Evolutionary conservation across 2,329 filamentous ascomycete species (phyloP).

Genomic region (Botrytis deweyae): DNA sequence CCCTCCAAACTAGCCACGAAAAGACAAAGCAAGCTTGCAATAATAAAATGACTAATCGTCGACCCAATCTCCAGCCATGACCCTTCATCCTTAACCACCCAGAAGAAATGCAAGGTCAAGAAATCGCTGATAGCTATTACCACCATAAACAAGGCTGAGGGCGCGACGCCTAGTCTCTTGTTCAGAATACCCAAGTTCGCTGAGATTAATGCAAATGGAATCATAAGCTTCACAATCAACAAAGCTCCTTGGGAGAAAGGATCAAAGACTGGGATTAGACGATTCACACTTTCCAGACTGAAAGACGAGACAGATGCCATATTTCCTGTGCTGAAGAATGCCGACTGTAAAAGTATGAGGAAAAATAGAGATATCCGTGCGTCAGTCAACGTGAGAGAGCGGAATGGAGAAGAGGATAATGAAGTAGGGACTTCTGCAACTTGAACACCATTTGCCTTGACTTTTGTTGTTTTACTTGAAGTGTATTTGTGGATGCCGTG

Average conservation of each 20-base stretch:
- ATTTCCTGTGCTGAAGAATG: conserved; percentile 96
- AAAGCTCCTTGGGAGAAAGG: conserved; percentile 89
- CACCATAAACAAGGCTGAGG: conserved; percentile 88
- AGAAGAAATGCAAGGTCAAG: conserved; percentile 94
- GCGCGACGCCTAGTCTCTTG: conserved; percentile 76
- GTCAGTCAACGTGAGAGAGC: conserved; percentile 77
- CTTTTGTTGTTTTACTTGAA: conserved; percentile 27
- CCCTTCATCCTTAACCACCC: conserved; percentile 93
- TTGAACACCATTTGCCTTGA: conserved; percentile 27
- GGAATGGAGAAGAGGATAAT: conserved; percentile 41
- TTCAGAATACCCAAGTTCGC: conserved; percentile 95
- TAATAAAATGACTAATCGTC: conserved; percentile 92
- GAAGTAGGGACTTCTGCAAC: conserved; percentile 29
- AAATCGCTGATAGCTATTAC: conserved; percentile 91
- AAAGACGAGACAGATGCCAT: conserved; percentile 92
- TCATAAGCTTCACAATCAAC: conserved; percentile 83
- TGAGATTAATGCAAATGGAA: conserved; percentile 89
- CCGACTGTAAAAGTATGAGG: conserved; percentile 89
- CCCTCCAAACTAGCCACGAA: conserved; percentile 89
- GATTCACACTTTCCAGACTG: conserved; percentile 83
- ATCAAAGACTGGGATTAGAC: conserved; percentile 88
- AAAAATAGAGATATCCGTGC: conserved; percentile 90
- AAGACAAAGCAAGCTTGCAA: conserved; percentile 83
- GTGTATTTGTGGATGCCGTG: conserved; percentile 64
- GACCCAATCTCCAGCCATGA: conserved; percentile 97